These are phyloP conservation scores for Epipyxis sp. DNA, from an alignment of 108 stramenopile genomes.

Conservation along the genomic window DNA sequence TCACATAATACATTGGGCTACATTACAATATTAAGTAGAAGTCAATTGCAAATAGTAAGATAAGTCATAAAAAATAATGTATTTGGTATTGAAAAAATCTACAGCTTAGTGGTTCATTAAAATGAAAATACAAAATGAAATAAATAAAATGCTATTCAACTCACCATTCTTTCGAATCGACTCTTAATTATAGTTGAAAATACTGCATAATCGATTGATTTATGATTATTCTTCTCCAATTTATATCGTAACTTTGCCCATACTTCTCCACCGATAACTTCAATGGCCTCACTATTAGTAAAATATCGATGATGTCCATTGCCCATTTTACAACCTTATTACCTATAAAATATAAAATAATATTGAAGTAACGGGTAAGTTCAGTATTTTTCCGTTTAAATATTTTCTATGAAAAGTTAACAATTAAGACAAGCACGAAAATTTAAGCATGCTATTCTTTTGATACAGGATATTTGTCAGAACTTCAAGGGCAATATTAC, in stretches of 20 bases:
- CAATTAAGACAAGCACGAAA: no score
- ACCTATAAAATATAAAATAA: no score
- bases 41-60: background rate
- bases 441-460: no score
- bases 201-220: background rate
- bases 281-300: background rate
- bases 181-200: background rate
- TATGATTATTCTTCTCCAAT: background rate
- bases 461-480: no score
- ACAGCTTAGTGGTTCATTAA: background rate
- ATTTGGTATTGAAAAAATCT: background rate
- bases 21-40: background rate
- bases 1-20: background rate
- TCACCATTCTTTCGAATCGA: conserved; percentile 25
- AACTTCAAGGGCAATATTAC: no score
- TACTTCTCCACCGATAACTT: background rate
- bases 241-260: background rate
- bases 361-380: no score
- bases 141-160: background rate
- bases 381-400: no score
- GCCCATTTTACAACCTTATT: no score
- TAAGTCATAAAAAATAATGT: background rate
- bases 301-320: conserved; percentile 22
- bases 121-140: background rate
- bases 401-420: no score